These are phyloP conservation scores for Pilaira anomala DNA, from an alignment of 192 early-diverging fungal species.

Conservation along the genomic window DNA sequence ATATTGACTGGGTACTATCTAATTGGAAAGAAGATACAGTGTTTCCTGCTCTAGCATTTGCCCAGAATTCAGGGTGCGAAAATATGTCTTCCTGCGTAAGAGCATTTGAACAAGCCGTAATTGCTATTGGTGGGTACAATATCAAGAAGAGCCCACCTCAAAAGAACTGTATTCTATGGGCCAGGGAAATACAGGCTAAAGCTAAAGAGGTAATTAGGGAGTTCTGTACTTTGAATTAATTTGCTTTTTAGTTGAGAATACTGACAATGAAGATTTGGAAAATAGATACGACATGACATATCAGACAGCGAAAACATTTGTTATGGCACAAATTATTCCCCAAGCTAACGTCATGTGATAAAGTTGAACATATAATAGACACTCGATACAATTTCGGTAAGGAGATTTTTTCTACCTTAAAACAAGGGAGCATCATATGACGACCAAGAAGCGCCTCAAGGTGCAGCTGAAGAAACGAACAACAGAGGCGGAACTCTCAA, in stretches of 20 bases:
- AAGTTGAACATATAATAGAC: constrained; percentile 8
- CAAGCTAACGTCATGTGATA: no score
- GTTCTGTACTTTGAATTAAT: constrained; percentile 4
- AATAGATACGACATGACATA: no score
- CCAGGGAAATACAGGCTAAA: constrained; percentile 6
- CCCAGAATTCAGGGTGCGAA: constrained; percentile 7
- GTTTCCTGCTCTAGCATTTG: constrained; percentile 6
- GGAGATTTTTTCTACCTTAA: constrained; percentile 6
- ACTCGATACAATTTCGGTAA: constrained; percentile 8
- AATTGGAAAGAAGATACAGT: constrained; percentile 6
- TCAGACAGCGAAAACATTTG: no score
- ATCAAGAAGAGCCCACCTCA: constrained; percentile 3
- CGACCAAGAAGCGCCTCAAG: constrained; percentile 6
- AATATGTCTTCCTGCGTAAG: constrained; percentile 6
- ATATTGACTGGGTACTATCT: constrained; percentile 6
- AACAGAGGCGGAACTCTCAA: constrained; percentile 6
- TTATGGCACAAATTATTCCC: no score
- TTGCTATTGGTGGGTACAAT: constrained; percentile 8
- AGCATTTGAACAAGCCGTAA: constrained; percentile 8
- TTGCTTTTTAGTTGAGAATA: constrained; percentile 8
- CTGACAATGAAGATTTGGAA: no score
- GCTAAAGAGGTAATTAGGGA: constrained; percentile 6
- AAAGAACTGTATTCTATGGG: constrained; percentile 6
- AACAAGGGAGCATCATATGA: constrained; percentile 8
- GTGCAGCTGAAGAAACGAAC: constrained; percentile 6